phyloP scores from a whole-genome alignment of 805 yeast species.

The Millerozyma miso region DNA sequence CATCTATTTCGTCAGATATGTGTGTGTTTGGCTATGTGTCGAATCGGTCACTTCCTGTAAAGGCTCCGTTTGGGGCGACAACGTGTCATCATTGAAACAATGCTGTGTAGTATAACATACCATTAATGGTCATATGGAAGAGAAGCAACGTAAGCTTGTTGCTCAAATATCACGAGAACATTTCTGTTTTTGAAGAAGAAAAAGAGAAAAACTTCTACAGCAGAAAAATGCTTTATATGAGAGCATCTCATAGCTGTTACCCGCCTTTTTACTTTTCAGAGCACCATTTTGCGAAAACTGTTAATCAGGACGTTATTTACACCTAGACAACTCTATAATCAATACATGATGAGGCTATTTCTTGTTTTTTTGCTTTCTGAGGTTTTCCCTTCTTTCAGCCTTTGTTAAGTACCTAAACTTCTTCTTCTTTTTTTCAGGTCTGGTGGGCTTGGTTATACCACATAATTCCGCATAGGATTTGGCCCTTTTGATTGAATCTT shows the following conservation, averaged over 20 bases:
- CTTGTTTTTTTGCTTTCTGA: slow-evolving; percentile 31
- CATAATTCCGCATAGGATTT: slow-evolving; percentile 71
- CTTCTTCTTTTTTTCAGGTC: slow-evolving; percentile 43
- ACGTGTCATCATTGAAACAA: slow-evolving; percentile 50
- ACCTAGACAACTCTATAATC: no score
- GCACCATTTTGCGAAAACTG: no score
- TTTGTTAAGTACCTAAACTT: slow-evolving; percentile 87
- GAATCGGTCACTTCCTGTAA: slow-evolving; percentile 66
- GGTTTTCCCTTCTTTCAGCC: slow-evolving; percentile 59
- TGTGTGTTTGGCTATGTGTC: slow-evolving; percentile 60
- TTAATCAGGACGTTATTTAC: no score
- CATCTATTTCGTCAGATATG: background rate
- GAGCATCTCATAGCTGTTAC: background rate
- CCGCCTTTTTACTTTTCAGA: no score
- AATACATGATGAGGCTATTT: no score
- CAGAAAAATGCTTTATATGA: background rate
- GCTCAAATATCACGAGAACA: no score
- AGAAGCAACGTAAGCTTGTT: no score
- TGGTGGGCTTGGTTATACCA: slow-evolving; percentile 44
- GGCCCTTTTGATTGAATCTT: slow-evolving; percentile 73
- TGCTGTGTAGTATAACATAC: background rate
- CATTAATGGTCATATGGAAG: no score
- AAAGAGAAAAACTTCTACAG: background rate
- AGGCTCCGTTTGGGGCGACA: slow-evolving; percentile 77
- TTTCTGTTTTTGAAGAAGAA: background rate